Evolutionary conservation across 2,329 filamentous ascomycete genomes (phyloP).

Genomic region (Scedosporium apiospermum): DNA sequence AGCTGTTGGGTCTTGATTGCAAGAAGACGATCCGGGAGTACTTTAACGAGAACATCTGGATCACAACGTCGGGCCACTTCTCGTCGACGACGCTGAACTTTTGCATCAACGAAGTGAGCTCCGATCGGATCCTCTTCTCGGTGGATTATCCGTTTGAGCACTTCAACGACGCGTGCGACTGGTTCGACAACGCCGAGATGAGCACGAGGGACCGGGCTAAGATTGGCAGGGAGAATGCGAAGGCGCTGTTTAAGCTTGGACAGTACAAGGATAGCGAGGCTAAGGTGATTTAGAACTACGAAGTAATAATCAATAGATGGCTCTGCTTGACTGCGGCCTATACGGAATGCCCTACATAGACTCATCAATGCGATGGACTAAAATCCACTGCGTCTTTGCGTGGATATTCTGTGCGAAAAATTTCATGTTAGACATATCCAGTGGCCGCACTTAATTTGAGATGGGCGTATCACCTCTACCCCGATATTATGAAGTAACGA

Average conservation of each 20-base stretch:
- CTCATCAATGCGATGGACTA: no score
- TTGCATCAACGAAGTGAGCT: slow-evolving; percentile 35
- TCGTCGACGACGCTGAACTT: slow-evolving; percentile 42
- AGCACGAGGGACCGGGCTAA: slow-evolving; percentile 24
- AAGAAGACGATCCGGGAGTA: slow-evolving; percentile 42
- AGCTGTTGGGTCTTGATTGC: slow-evolving; percentile 35
- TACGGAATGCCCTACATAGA: no score
- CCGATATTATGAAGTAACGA: no score
- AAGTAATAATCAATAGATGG: no score
- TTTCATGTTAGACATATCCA: no score
- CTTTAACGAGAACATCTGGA: slow-evolving; percentile 45
- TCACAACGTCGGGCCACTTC: slow-evolving; percentile 48
- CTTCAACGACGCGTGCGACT: slow-evolving; percentile 29
- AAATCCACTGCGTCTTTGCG: no score
- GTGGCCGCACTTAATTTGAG: no score
- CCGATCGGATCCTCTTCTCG: slow-evolving; percentile 41
- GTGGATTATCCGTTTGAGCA: slow-evolving; percentile 45
- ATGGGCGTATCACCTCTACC: no score
- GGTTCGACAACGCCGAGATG: slow-evolving; percentile 28
- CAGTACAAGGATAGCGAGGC: slow-evolving; percentile 22
- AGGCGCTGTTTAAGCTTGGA: slow-evolving; percentile 28
- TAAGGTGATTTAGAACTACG: no score
- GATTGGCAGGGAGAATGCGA: slow-evolving; percentile 33
- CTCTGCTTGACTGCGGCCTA: no score
- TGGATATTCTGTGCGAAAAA: no score